Percentiles rank a stretch among this genome's conserved stretches.
Evolutionary conservation across 495 filamentous ascomycete species (phyloP).

Genomic region (Podospora pseudopauciseta): DNA sequence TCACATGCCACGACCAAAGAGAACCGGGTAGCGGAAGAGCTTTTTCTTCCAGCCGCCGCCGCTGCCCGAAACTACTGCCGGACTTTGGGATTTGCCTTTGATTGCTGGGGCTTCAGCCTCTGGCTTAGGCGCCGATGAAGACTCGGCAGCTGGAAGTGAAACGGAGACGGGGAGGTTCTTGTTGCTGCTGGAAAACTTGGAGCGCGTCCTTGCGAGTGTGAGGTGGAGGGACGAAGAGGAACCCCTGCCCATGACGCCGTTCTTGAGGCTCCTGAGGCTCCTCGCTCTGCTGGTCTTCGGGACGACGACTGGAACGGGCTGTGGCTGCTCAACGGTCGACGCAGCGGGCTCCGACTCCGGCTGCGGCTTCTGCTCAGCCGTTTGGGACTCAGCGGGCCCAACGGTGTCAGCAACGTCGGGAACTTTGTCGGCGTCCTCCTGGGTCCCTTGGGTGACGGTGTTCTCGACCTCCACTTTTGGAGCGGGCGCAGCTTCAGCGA

Average conservation of each 20-base stretch:
- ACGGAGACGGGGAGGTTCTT: constrained; percentile 7
- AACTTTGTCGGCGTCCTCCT: constrained; percentile 16
- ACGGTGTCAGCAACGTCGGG: constrained; percentile 27
- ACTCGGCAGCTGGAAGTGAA: constrained; percentile 6
- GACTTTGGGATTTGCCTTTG: constrained; percentile 7
- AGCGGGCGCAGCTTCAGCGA: constrained; percentile 6
- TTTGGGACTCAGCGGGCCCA: constrained; percentile 29
- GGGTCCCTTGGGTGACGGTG: constrained; percentile 11
- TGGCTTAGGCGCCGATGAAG: constrained; percentile 12
- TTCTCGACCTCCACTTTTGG: constrained; percentile 18
- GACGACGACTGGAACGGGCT: constrained; percentile 14
- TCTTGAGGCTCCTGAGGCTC: constrained; percentile 18
- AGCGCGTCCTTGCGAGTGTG: constrained; percentile 3
- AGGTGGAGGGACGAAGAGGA: constrained; percentile 3
- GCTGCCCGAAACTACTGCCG: constrained; percentile 18
- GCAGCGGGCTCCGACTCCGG: constrained; percentile 28
- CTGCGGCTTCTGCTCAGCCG: constrained; percentile 25
- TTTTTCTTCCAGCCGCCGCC: constrained; percentile 30
- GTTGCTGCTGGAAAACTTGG: not conserved
- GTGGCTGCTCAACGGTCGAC: constrained; percentile 13
- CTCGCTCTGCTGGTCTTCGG: constrained; percentile 14
- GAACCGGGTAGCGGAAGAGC: constrained; percentile 28
- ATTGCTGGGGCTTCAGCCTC: constrained; percentile 15
- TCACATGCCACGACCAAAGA: constrained; percentile 34
- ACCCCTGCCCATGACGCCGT: not conserved